Evolutionary conservation across 1,139 yeast species (phyloP).

Genomic region (Kazachstania sp.): DNA sequence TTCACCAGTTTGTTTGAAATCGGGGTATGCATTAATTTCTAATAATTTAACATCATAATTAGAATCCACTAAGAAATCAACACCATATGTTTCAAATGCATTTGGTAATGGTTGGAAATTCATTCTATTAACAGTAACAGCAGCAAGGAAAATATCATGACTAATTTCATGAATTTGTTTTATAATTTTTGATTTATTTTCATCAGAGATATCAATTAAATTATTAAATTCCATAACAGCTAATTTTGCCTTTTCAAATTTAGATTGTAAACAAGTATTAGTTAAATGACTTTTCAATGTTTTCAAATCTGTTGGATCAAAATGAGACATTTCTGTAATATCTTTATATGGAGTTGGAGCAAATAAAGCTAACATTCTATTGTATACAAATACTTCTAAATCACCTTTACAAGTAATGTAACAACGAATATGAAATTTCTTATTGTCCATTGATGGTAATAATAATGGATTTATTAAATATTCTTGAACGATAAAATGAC

Average conservation of each 20-base stretch:
- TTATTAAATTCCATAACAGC: slow-evolving; percentile 63
- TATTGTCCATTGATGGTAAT: slow-evolving; percentile 46
- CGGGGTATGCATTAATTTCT: slow-evolving; percentile 92
- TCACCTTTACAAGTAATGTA: slow-evolving; percentile 76
- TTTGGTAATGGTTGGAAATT: slow-evolving; percentile 81
- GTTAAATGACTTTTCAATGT: slow-evolving; percentile 63
- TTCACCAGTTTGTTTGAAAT: slow-evolving; percentile 89
- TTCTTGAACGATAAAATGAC: slow-evolving; percentile 85
- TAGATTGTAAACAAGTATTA: slow-evolving; percentile 81
- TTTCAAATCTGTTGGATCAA: slow-evolving; percentile 29
- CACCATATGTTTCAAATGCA: slow-evolving; percentile 80
- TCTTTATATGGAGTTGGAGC: slow-evolving; percentile 47
- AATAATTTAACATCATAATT: slow-evolving; percentile 49
- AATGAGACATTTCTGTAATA: slow-evolving; percentile 28
- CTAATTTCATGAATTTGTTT: slow-evolving; percentile 52
- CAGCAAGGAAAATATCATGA: slow-evolving; percentile 75
- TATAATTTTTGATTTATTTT: slow-evolving; percentile 38
- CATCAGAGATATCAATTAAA: slow-evolving; percentile 39
- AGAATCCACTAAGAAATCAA: slow-evolving; percentile 70
- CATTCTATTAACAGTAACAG: slow-evolving; percentile 65
- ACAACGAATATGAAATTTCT: slow-evolving; percentile 82
- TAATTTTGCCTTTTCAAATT: slow-evolving; percentile 33
- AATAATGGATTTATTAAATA: slow-evolving; percentile 63
- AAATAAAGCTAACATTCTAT: slow-evolving; percentile 71
- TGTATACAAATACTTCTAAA: slow-evolving; percentile 67